These are phyloP conservation scores for Neurospora hispaniola DNA, from an alignment of 495 filamentous ascomycete species.

Conservation along the genomic window DNA sequence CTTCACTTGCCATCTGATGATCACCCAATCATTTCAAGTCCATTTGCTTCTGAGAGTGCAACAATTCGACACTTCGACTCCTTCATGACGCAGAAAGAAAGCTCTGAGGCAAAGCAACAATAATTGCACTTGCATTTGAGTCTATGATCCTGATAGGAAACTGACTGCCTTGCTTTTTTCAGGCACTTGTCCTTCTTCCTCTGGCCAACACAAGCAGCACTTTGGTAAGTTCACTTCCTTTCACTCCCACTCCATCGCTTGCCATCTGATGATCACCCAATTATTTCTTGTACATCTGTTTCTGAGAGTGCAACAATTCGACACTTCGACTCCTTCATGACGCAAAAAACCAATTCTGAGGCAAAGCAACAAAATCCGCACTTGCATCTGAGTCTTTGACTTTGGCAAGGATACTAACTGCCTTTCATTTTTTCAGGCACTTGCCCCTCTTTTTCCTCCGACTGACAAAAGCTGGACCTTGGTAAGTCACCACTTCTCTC, in stretches of 20 bases:
- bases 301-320: not conserved
- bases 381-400: not conserved
- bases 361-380: not conserved
- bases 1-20: not conserved
- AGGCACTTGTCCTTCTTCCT: not conserved
- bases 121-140: not conserved
- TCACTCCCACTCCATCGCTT: not conserved
- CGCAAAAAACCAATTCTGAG: not conserved
- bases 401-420: not conserved
- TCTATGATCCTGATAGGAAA: not conserved
- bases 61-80: not conserved
- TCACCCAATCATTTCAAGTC: not conserved
- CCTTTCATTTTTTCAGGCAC: not conserved
- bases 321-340: not conserved
- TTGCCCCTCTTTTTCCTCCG: not conserved
- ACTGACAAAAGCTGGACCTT: not conserved
- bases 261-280: not conserved
- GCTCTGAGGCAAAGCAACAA: not conserved
- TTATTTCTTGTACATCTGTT: not conserved
- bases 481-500: not conserved
- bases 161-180: not conserved
- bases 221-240: not conserved
- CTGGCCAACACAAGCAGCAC: not conserved
- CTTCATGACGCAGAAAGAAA: not conserved
- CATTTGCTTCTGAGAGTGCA: not conserved